These are phyloP conservation scores for Malus sieversii DNA, from an alignment of 306 rosid species.

Conservation along the genomic window DNA sequence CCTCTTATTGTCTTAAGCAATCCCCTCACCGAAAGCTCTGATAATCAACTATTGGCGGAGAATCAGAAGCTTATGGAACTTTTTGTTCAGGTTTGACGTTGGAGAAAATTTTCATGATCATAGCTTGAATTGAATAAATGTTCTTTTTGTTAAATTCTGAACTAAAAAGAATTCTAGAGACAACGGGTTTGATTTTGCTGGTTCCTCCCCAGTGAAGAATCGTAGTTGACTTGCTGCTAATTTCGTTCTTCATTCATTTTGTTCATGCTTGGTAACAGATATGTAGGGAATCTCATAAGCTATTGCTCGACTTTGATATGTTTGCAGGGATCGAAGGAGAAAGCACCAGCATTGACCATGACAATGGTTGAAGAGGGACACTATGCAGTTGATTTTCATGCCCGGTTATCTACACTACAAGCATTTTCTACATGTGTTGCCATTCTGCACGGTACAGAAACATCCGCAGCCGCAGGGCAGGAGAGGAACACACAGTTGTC, in stretches of 20 bases:
- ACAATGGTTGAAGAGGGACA: conserved; percentile 58
- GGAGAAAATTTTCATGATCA: conserved; percentile 11
- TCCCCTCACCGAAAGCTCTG: conserved; percentile 40
- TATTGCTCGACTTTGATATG: conserved; percentile 9
- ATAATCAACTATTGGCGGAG: conserved; percentile 41
- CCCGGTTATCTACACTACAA: conserved; percentile 70
- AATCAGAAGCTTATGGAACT: conserved; percentile 55
- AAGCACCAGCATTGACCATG: conserved; percentile 66
- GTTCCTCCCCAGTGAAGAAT: neutral
- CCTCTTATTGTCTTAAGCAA: conserved; percentile 74
- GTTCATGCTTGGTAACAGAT: neutral
- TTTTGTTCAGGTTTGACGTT: conserved; percentile 58
- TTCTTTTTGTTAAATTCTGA: neutral
- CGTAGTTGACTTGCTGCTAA: neutral
- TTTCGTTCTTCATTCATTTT: neutral
- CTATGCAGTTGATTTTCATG: conserved; percentile 84
- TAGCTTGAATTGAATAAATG: neutral
- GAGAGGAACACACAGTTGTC: conserved; percentile 41
- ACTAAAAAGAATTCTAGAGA: neutral
- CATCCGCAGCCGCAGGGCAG: conserved; percentile 18
- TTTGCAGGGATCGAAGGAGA: conserved; percentile 69
- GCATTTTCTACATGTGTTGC: conserved; percentile 89
- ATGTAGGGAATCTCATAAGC: neutral
- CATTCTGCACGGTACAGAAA: conserved; percentile 63
- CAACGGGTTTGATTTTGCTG: neutral